Conservation (phyloP, 2,329 filamentous ascomycete species). For the Zasmidium angulare region DNA sequence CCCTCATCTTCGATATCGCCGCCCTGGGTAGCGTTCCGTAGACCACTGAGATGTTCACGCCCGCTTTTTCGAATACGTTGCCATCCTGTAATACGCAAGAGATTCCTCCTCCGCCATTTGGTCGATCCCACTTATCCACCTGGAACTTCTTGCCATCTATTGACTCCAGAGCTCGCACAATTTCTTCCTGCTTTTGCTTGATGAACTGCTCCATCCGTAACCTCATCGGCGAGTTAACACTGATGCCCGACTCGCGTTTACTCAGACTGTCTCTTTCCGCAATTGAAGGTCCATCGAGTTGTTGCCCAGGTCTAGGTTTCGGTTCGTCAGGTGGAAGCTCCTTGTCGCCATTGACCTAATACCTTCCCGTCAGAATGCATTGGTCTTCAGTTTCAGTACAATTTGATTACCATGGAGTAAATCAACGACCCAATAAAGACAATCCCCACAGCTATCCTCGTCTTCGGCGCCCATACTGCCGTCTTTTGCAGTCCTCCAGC, state of each 20-base stretch:
- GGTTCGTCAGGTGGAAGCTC: background rate
- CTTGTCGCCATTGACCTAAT: conserved; percentile 39
- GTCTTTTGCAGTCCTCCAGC: conserved; percentile 37
- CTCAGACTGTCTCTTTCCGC: conserved; percentile 80
- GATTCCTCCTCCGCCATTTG: conserved; percentile 87
- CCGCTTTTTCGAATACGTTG: conserved; percentile 96
- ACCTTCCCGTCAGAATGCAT: conserved; percentile 13
- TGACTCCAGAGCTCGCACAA: conserved; percentile 77
- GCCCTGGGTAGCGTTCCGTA: conserved; percentile 86
- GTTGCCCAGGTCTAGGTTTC: conserved; percentile 24
- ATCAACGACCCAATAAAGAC: conserved; percentile 55
- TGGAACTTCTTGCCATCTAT: conserved; percentile 82
- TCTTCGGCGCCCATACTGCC: conserved; percentile 41
- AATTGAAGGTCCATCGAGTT: conserved; percentile 66
- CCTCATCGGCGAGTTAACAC: conserved; percentile 84
- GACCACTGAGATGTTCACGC: conserved; percentile 91
- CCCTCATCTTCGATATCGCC: conserved; percentile 89
- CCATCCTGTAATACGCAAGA: conserved; percentile 95
- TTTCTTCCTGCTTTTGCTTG: conserved; percentile 85
- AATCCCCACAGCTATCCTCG: conserved; percentile 47
- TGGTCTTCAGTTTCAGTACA: background rate
- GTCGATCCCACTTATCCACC: conserved; percentile 81
- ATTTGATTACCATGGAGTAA: conserved; percentile 58
- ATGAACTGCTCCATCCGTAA: conserved; percentile 97
- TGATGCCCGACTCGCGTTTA: conserved; percentile 76